Percentiles rank a stretch among this genome's conserved stretches.
phyloP scores from a whole-genome alignment of 805 yeast species.

The Monosporozyma aerobia region DNA sequence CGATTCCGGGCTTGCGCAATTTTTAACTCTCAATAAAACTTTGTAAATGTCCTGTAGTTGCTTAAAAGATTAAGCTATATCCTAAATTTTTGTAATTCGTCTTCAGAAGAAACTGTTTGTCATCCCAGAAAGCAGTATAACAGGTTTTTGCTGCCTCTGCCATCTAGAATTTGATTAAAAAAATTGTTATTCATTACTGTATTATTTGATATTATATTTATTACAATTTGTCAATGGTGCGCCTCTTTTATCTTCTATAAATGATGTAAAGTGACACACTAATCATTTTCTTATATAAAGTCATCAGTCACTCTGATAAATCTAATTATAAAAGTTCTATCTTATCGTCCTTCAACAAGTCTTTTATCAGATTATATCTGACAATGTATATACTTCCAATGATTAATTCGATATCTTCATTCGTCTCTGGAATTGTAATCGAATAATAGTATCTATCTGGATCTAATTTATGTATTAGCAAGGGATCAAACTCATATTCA shows the following conservation, averaged over 20 bases:
- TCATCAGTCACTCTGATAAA: too few relatives aligned
- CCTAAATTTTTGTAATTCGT: too few relatives aligned
- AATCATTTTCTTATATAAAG: not conserved
- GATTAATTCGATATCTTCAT: constrained; percentile 47
- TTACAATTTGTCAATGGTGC: too few relatives aligned
- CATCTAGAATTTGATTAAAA: too few relatives aligned
- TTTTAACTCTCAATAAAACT: not conserved
- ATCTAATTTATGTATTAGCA: constrained; percentile 34
- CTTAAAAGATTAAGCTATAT: too few relatives aligned
- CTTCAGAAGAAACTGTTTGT: too few relatives aligned
- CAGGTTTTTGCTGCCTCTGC: too few relatives aligned
- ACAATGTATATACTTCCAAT: constrained; percentile 67
- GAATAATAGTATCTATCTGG: constrained; percentile 29
- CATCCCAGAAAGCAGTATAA: too few relatives aligned
- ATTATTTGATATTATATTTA: too few relatives aligned
- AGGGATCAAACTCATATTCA: constrained; percentile 10
- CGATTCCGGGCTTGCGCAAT: constrained; percentile 2
- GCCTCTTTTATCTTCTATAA: not conserved
- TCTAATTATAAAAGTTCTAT: constrained; percentile 33
- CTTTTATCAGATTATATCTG: constrained; percentile 48
- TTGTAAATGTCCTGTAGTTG: too few relatives aligned
- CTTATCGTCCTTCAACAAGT: constrained; percentile 33
- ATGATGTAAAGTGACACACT: not conserved
- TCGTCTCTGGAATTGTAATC: constrained; percentile 36
- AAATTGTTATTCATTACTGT: too few relatives aligned